Evolutionary conservation across 306 rosid genomes (phyloP), one percentile per base, ranked within the genome.

Genomic region (Myrica gale): DNA sequence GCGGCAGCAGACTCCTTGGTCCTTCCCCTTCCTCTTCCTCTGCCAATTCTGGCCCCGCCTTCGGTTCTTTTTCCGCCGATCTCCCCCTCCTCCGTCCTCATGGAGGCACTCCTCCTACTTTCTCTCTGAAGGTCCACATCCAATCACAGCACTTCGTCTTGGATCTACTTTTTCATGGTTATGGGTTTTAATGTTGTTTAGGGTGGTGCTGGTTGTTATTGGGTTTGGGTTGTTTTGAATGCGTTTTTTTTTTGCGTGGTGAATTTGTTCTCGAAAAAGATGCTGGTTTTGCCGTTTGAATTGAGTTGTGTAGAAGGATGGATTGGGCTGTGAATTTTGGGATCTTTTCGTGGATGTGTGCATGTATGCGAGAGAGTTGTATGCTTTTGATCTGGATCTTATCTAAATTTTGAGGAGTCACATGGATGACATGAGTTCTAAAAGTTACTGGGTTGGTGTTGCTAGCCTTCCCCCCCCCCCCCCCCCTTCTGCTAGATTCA

Each of bases 51-150:
- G 72, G 83, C 17, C 79, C 87, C 46, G 75, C 92, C 60, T 87
- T 91, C 9, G 96, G 92, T 60, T 89, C 96, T 4, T 77, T 88
- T 55, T 79, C 97, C 23, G 72, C 98, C 66, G 96, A 92, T 92
- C 92, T 86, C 66, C 79, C 90, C 42, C 74, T 83, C 53, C 69
- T 86, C 13, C 93, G 90, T 47, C 79, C 92, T 12, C 90, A 92
- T 88, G 93, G 82, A 21, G 91, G 77, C 21, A 78, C 82, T 74
- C 44, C 86, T 46, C 5, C 87, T 0, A 5, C 80, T 0, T 88
- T 90, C 77, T 87, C 97, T 23, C 68, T 89, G 13, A 92, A 85
- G 97, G 99, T 95, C 46, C 75, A 46, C 41, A 5, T 50, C 69
- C 20, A 71, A n/a, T 82, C 77, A 42, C n/a, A 45, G 0, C 51